Percentiles rank a stretch among this genome's conserved stretches.
Conservation (phyloP, 2,329 filamentous ascomycete genomes). For the Fusarium sp. region DNA sequence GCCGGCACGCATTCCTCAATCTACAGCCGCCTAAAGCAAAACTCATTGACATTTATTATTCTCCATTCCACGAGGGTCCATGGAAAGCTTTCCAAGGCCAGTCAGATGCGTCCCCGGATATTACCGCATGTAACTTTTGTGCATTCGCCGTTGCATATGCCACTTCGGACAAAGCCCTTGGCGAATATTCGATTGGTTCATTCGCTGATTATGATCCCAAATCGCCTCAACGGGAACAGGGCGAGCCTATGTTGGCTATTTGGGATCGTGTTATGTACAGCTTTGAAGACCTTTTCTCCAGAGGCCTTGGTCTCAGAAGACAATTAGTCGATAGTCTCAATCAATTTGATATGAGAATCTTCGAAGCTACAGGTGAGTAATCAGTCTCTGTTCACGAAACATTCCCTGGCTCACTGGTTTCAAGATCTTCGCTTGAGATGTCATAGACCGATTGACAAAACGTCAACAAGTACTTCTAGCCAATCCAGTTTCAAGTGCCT, state of each 20-base stretch:
- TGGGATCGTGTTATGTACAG: background rate
- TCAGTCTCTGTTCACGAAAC: fast-evolving
- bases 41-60: background rate
- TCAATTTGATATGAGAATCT: background rate
- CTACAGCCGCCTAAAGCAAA: fast-evolving
- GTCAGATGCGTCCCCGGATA: no score
- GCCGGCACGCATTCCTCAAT: background rate
- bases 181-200: background rate
- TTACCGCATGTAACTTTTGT: background rate
- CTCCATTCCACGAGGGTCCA: slow-evolving; percentile 8
- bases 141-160: slow-evolving; percentile 7
- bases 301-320: background rate
- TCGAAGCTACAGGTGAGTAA: background rate
- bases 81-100: background rate
- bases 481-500: background rate
- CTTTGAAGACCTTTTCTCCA: background rate
- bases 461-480: background rate
- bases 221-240: background rate
- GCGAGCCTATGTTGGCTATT: background rate
- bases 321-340: fast-evolving
- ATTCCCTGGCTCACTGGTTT: background rate
- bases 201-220: background rate
- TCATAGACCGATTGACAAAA: background rate
- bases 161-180: background rate
- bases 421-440: background rate